Evolutionary conservation across 768 basidiomycete species (phyloP).

Genomic region (Rhizopogon vulgaris): DNA sequence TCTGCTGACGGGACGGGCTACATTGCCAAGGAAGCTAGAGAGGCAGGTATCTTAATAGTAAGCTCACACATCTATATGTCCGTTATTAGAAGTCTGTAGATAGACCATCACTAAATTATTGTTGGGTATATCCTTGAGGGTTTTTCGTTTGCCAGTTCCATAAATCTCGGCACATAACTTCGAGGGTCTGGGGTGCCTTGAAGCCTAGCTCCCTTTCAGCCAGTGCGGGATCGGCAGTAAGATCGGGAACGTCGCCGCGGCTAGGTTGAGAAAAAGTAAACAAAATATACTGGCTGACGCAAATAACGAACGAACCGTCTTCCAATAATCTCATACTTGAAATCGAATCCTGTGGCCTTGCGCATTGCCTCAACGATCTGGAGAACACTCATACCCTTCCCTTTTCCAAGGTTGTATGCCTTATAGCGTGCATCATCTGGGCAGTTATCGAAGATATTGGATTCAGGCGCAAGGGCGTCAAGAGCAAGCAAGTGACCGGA

Average conservation of each 20-base stretch:
- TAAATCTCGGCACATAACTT: slow-evolving; percentile 92
- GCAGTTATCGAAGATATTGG: slow-evolving; percentile 50
- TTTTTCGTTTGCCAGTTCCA: slow-evolving; percentile 99
- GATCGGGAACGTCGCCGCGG: slow-evolving; percentile 91
- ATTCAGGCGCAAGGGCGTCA: slow-evolving; percentile 65
- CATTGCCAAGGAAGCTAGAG: background rate
- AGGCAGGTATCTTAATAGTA: background rate
- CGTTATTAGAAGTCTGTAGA: slow-evolving; percentile 16
- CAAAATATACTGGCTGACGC: background rate
- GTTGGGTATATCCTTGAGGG: slow-evolving; percentile 61
- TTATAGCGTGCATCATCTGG: slow-evolving; percentile 62
- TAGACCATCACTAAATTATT: slow-evolving; percentile 9
- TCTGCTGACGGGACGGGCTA: background rate
- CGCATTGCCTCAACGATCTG: slow-evolving; percentile 95
- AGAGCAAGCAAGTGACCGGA: slow-evolving; percentile 88
- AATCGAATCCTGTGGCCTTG: slow-evolving; percentile 83
- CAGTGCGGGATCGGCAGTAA: slow-evolving; percentile 88
- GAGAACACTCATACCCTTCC: slow-evolving; percentile 85
- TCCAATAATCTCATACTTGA: slow-evolving; percentile 83
- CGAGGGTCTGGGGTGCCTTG: slow-evolving; percentile 71
- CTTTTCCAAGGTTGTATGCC: slow-evolving; percentile 96
- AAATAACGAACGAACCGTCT: slow-evolving; percentile 57
- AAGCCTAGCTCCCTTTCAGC: slow-evolving; percentile 94
- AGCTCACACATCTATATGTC: slow-evolving; percentile 8
- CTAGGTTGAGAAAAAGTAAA: slow-evolving; percentile 32